Percentiles rank a stretch among this genome's conserved stretches.
These are phyloP conservation scores for Calonectria henricotiae DNA, from an alignment of 2,329 filamentous ascomycete species.

Conservation along the genomic window DNA sequence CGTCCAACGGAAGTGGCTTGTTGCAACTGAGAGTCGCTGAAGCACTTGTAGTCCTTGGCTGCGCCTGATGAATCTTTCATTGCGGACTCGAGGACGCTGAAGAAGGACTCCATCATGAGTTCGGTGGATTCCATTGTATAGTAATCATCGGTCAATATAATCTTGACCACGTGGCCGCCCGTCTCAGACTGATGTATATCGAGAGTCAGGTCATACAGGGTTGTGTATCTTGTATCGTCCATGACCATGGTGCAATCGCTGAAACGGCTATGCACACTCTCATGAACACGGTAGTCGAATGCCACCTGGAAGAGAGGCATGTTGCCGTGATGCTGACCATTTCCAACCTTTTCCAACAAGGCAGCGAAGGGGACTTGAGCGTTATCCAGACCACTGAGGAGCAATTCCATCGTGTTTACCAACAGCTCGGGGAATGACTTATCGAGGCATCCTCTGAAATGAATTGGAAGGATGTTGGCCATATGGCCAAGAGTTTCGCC, in stretches of 20 bases:
- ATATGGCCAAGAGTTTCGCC: neutral
- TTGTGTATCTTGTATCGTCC: neutral
- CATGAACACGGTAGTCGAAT: neutral
- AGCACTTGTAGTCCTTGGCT: neutral
- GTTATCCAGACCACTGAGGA: neutral
- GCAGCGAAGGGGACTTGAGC: neutral
- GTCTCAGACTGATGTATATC: neutral
- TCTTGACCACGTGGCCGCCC: neutral
- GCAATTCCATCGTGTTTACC: neutral
- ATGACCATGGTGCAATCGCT: neutral
- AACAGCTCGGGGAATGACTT: neutral
- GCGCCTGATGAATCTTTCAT: neutral
- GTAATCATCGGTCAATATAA: neutral
- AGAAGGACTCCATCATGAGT: neutral
- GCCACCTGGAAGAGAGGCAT: slow-evolving; percentile 6
- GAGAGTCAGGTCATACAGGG: neutral
- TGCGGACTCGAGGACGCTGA: neutral
- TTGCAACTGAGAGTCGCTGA: neutral
- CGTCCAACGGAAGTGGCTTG: neutral
- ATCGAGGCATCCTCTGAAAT: neutral
- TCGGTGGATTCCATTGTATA: neutral
- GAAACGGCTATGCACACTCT: neutral
- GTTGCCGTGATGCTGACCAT: neutral
- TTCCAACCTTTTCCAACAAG: neutral
- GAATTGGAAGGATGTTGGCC: slow-evolving; percentile 6